Percentiles rank a stretch among this genome's conserved stretches.
Conservation (phyloP, 2,329 filamentous ascomycete species). For the Alternaria ventricosa region DNA sequence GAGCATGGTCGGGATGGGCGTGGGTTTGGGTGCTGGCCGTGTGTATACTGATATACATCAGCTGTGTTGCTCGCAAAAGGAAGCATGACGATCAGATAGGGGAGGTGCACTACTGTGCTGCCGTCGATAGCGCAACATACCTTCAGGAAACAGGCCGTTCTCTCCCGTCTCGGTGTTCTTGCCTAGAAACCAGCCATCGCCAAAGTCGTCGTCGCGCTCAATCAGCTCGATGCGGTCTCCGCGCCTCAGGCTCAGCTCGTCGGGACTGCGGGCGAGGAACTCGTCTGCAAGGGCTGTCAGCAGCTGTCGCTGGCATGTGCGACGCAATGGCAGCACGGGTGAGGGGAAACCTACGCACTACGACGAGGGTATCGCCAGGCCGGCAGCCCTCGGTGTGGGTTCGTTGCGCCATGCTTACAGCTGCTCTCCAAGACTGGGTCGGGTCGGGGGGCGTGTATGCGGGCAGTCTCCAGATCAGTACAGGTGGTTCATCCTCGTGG, state of each 20-base stretch:
- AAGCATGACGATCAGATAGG: background rate
- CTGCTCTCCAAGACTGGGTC: conserved; percentile 5
- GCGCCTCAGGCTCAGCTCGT: conserved; percentile 88
- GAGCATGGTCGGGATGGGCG: conserved; percentile 35
- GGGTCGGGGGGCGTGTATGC: conserved; percentile 3
- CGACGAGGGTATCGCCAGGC: conserved; percentile 70
- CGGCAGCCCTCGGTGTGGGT: conserved; percentile 59
- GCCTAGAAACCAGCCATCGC: conserved; percentile 84
- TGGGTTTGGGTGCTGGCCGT: conserved; percentile 60
- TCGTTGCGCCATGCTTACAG: conserved; percentile 39
- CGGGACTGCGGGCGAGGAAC: conserved; percentile 87
- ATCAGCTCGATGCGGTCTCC: conserved; percentile 84
- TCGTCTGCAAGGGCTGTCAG: conserved; percentile 68
- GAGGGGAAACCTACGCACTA: conserved; percentile 68
- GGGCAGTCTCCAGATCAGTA: conserved; percentile 24
- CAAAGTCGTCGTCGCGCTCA: conserved; percentile 87
- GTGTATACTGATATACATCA: conserved; percentile 63
- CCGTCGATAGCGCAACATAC: conserved; percentile 54
- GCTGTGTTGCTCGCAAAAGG: conserved; percentile 1
- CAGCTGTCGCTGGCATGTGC: background rate
- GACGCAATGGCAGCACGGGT: background rate
- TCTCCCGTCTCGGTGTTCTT: conserved; percentile 75
- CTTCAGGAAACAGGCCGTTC: conserved; percentile 83
- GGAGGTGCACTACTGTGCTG: background rate
- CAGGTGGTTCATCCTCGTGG: conserved; percentile 15